These are phyloP conservation scores for Penicillium arizonense DNA, from an alignment of 495 filamentous ascomycete genomes.

Conservation along the genomic window DNA sequence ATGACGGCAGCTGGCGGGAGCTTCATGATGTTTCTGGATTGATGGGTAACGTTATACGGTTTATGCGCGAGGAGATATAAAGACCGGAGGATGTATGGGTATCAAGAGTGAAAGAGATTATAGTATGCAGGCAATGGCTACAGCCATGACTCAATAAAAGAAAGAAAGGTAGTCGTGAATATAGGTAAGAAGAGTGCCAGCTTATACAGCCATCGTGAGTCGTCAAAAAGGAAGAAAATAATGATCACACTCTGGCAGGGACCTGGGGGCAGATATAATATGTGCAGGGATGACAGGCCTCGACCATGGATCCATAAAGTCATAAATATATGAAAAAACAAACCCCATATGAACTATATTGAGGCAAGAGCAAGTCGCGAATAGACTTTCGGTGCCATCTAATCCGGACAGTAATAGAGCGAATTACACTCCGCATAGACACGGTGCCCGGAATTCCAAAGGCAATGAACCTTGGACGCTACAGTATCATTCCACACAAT, in stretches of 20 bases:
- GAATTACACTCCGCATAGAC: neutral
- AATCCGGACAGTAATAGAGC: neutral
- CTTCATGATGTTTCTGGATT: constrained; percentile 24
- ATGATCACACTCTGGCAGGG: neutral
- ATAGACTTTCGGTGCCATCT: neutral
- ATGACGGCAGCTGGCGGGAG: constrained; percentile 45
- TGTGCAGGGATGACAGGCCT: neutral
- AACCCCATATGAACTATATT: neutral
- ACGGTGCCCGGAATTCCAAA: neutral
- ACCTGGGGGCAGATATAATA: neutral
- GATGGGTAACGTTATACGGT: neutral
- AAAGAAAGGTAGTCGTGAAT: neutral
- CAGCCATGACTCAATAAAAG: neutral
- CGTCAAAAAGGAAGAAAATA: neutral
- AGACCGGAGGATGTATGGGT: neutral
- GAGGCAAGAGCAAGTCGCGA: no score
- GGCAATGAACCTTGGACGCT: constrained; percentile 11
- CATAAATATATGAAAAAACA: neutral
- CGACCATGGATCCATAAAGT: neutral
- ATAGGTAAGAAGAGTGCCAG: neutral
- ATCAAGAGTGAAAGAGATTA: neutral
- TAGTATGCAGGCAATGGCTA: neutral
- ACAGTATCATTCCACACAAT: neutral
- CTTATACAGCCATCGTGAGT: neutral
- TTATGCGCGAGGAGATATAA: neutral